Percentiles rank a stretch among this genome's conserved stretches.
Evolutionary conservation across 2,329 filamentous ascomycete genomes (phyloP).

Genomic region (Fusarium sp.): DNA sequence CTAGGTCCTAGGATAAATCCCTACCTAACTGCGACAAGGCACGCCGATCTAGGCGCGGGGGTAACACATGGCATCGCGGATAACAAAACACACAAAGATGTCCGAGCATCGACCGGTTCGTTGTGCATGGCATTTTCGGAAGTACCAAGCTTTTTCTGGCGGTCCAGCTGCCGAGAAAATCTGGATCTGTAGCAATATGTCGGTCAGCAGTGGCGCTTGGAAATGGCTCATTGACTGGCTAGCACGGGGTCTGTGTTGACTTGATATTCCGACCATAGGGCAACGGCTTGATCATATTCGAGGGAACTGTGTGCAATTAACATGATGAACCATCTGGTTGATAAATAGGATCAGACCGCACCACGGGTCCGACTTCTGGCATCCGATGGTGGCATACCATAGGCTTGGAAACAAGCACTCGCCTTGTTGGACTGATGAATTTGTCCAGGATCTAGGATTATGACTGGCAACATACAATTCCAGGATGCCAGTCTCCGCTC

Average conservation of each 20-base stretch:
- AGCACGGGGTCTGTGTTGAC: background rate
- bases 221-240: conserved; percentile 16
- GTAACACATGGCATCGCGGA: conserved; percentile 41
- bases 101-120: conserved; percentile 35
- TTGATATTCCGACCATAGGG: background rate
- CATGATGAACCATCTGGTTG: conserved; percentile 10
- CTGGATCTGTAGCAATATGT: conserved; percentile 30
- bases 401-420: conserved; percentile 41
- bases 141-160: conserved; percentile 34
- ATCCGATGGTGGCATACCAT: conserved; percentile 25
- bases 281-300: background rate
- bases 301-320: conserved; percentile 5
- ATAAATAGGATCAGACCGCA: conserved; percentile 22
- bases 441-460: conserved; percentile 43
- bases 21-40: conserved; percentile 22
- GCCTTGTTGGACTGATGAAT: conserved; percentile 33
- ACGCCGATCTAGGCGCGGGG: conserved; percentile 39
- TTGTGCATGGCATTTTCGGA: conserved; percentile 39
- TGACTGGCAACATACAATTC: conserved; percentile 42
- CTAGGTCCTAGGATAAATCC: conserved; percentile 27
- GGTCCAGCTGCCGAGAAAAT: conserved; percentile 38
- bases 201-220: conserved; percentile 13
- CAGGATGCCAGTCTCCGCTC: conserved; percentile 52
- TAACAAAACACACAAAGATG: conserved; percentile 36
- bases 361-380: conserved; percentile 36